Evolutionary conservation across 1,139 yeast genomes (phyloP).

Genomic region (Protomyces inouyei): DNA sequence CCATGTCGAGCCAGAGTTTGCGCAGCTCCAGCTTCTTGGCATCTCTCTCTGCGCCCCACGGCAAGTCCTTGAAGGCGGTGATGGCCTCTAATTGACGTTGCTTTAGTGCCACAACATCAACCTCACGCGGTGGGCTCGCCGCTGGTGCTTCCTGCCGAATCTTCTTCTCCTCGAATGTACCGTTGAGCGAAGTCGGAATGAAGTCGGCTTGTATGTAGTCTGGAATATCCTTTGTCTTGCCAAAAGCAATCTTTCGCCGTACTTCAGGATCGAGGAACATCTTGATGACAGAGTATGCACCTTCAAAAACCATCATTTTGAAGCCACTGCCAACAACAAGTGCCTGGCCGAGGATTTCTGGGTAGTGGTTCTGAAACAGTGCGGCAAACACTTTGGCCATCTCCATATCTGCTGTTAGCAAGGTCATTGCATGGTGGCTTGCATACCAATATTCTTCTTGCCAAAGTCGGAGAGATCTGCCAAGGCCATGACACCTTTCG

Average conservation of each 20-base stretch:
- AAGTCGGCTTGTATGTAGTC: slow-evolving; percentile 17
- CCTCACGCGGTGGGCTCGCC: neutral
- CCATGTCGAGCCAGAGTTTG: slow-evolving; percentile 23
- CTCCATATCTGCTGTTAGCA: slow-evolving; percentile 14
- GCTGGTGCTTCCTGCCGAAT: slow-evolving; percentile 16
- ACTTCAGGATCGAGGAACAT: slow-evolving; percentile 27
- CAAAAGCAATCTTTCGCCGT: slow-evolving; percentile 19
- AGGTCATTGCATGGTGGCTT: neutral
- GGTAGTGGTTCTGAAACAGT: slow-evolving; percentile 27
- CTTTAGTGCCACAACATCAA: neutral
- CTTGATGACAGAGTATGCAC: slow-evolving; percentile 26
- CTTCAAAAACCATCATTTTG: slow-evolving; percentile 28
- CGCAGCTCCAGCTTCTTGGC: slow-evolving; percentile 10
- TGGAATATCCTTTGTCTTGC: slow-evolving; percentile 19
- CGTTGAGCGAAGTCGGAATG: slow-evolving; percentile 25
- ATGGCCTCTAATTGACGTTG: slow-evolving; percentile 15
- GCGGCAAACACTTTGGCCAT: slow-evolving; percentile 25
- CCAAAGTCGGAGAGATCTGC: slow-evolving; percentile 72
- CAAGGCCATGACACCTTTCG: slow-evolving; percentile 62
- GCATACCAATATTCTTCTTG: slow-evolving; percentile 13
- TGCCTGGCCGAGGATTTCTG: slow-evolving; percentile 29
- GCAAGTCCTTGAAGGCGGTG: slow-evolving; percentile 11
- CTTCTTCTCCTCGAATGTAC: slow-evolving; percentile 24
- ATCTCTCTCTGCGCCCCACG: slow-evolving; percentile 7
- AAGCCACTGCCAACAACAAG: slow-evolving; percentile 27